Evolutionary conservation across 2,329 filamentous ascomycete species (phyloP), one percentile per base, ranked within the genome.

Genomic region (Phoma sp.): DNA sequence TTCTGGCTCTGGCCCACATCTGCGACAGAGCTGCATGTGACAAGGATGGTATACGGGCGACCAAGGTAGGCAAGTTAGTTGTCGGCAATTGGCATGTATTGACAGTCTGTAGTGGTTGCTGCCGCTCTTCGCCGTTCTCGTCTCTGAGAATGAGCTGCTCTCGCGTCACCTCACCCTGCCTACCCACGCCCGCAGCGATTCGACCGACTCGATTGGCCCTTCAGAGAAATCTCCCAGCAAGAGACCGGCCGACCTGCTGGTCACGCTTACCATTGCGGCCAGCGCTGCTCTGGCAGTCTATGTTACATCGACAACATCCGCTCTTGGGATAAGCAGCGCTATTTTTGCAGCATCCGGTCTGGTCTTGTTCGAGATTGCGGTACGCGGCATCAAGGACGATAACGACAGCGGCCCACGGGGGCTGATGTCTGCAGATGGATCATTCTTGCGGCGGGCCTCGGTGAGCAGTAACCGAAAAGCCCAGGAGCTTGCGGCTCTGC

Each of bases 21-120:
- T 79, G 78, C 67, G 77, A 80, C 57, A 62, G 78, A 48, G 73
- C 72, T 18, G 74, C 77, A n/a, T 72, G 74, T 58, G 76, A 78
- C 56, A 74, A 72, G 46, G 68, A 74, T 55, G 75, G 74, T 36
- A 72, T 78, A n/a, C 76, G 77, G 73, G 75, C 75, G 69, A 75
- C 75, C 22, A 79, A 80, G 75, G 79, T 80, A 63, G 38, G 10
- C 22, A 24, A 18, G 13, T 5, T 27, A 14, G 24, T 8, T 10
- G 27, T 8, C 5, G 9, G 8, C 30, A 18, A 13, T 4, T 5
- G 10, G 30, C 11, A 14, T n/a, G 4, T n/a, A 9, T 18, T 44
- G 29, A 44, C 63, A 30, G 48, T 50, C 27, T n/a, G 8, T 43
- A 76, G 74, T 68, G 68, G 29, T 53, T 76, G 2, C 62, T 77